A percentile compares a stretch with the other conserved stretches of the same genome.
Conservation (phyloP, 768 basidiomycete species). For the Macrolepiota dolichaula region DNA sequence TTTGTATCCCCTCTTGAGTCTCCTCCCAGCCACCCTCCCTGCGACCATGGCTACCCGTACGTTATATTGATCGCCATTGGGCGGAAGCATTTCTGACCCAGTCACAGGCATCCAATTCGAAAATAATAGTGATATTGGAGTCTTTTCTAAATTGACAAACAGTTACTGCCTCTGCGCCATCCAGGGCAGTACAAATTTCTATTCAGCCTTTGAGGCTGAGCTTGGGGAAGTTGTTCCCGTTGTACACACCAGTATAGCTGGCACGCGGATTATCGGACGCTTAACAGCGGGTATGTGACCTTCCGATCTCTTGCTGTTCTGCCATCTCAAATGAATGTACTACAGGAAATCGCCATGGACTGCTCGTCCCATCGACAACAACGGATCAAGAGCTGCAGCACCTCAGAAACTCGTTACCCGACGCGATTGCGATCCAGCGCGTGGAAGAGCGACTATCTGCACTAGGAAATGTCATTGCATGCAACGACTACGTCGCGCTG, state of each 20-base stretch:
- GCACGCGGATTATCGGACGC: conserved; percentile 91
- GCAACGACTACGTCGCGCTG: conserved; percentile 98
- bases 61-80: conserved; percentile 14
- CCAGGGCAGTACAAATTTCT: conserved; percentile 95
- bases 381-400: conserved; percentile 99
- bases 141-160: conserved; percentile 97
- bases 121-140: conserved; percentile 93
- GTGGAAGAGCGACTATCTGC: conserved; percentile 97
- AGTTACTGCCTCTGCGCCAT: conserved; percentile 94
- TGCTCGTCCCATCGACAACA: conserved; percentile 92
- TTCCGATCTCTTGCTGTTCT: background rate
- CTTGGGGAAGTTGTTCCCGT: conserved; percentile 87
- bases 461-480: conserved; percentile 96
- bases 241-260: conserved; percentile 93
- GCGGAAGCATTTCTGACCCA: conserved; percentile 14
- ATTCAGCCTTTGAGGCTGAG: conserved; percentile 95
- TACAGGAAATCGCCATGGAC: conserved; percentile 91
- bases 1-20: background rate
- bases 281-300: conserved; percentile 76
- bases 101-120: conserved; percentile 85
- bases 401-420: conserved; percentile 91
- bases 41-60: conserved; percentile 47
- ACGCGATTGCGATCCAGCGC: conserved; percentile 89
- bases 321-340: background rate
- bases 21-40: conserved; percentile 1